Base-by-base conservation (phyloP, 805 yeast genomes). In the Cephaloascus fragrans region DNA sequence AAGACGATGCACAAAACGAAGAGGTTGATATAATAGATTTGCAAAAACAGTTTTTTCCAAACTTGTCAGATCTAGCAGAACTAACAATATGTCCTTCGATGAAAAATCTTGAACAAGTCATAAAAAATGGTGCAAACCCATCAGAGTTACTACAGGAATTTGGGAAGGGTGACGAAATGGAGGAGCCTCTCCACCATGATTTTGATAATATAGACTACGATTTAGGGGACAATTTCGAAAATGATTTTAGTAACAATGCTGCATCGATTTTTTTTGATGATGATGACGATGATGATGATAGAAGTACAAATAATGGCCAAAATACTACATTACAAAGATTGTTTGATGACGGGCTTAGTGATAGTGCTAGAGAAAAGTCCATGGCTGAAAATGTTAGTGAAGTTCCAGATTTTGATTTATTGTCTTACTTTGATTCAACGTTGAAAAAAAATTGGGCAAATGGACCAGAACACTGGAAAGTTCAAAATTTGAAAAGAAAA, bases 401-500 rank as follows among this genome's bases (percentile, higher is more conserved):
- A 32, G 62, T 67, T 19, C 57, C 66, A 39, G 72, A 67, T 43
- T 56, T 56, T 31, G 72, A 66, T 42, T 53, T 67, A 34, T 66
- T 67, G 71, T 70, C 69, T 8, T 66, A 67, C 42, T 67, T 67
- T 42, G 72, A 67, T 41, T 66, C 59, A 35, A 57, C 55, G 19
- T 57, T 67, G 66, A 62, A 58, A 40, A 47, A 59, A 3, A 64
- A 62, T 47, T 67, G 72, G 72, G 28, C 28, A 8, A 49, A 69
- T 31, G 72, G 72, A 0, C 61, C 60, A 4, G 71, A 67, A 44
- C 70, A 67, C 45, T 67, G 72, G 72, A 56, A 59, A 39, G 68
- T 67, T 4, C 38, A 56, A 4, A 59, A 59, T 0, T 50, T 58
- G 33, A 64, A 60, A 42, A 51, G 55, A 39, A 41, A 8, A 26